These are phyloP conservation scores for Puccinia hordei DNA, from an alignment of 1,284 basidiomycete genomes.

Conservation along the genomic window DNA sequence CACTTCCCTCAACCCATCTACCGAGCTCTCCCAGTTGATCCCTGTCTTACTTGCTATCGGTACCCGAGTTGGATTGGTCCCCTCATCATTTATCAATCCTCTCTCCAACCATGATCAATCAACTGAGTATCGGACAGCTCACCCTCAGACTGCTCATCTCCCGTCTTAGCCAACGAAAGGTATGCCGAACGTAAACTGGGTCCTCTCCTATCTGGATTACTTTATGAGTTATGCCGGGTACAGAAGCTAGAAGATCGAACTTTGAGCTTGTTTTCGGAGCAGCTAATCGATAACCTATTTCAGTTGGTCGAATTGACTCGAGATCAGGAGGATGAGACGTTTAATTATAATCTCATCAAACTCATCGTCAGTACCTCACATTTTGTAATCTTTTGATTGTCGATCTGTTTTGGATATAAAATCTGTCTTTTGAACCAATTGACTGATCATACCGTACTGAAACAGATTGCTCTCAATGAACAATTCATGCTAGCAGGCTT, in stretches of 20 bases:
- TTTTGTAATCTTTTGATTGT: neutral
- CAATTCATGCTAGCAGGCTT: conserved; percentile 88
- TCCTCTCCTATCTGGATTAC: conserved; percentile 59
- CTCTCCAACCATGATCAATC: conserved; percentile 4
- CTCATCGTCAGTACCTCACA: conserved; percentile 67
- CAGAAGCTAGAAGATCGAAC: conserved; percentile 77
- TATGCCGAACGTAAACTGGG: conserved; percentile 40
- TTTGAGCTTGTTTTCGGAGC: conserved; percentile 70
- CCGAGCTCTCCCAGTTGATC: conserved; percentile 22
- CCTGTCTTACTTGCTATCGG: conserved; percentile 33
- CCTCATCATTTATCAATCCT: conserved; percentile 8
- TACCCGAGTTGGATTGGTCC: conserved; percentile 19
- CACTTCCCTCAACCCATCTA: neutral
- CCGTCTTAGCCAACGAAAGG: conserved; percentile 18
- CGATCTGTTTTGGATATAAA: too few species aligned
- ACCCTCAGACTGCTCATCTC: conserved; percentile 4
- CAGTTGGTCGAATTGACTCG: conserved; percentile 91
- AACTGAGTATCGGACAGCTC: neutral
- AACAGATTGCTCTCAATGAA: conserved; percentile 75
- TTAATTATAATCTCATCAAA: conserved; percentile 92
- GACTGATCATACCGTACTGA: conserved; percentile 25
- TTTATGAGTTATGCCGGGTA: conserved; percentile 88
- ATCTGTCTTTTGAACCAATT: neutral
- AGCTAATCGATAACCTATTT: conserved; percentile 86
- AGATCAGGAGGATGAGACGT: conserved; percentile 80